These are phyloP conservation scores for Eruca vesicaria DNA, from an alignment of 441 rosid species.

Conservation along the genomic window DNA sequence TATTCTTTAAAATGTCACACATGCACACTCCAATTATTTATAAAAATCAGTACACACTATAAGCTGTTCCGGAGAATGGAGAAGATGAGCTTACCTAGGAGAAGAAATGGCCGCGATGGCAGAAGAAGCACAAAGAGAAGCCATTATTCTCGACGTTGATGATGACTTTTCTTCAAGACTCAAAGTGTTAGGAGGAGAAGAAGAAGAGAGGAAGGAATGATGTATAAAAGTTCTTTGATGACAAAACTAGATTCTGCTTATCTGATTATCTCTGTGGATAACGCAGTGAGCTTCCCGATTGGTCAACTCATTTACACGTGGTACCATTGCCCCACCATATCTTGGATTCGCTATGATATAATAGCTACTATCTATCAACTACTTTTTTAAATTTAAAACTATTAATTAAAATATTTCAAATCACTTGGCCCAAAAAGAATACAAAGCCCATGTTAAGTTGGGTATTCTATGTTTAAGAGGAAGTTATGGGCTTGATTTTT, in stretches of 20 bases:
- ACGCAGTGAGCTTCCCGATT: constrained; percentile 29
- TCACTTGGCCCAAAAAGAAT: neutral
- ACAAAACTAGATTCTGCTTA: constrained; percentile 26
- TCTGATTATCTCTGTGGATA: constrained; percentile 27
- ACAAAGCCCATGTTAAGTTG: neutral
- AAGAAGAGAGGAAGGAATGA: constrained; percentile 17
- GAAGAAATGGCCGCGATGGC: constrained; percentile 77
- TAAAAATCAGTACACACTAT: neutral
- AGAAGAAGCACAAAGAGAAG: constrained; percentile 86
- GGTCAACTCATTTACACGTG: constrained; percentile 27
- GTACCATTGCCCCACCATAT: constrained; percentile 22
- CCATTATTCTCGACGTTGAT: constrained; percentile 45
- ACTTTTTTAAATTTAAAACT: neutral
- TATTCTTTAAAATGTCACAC: neutral
- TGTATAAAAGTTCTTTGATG: constrained; percentile 12
- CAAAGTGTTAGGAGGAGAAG: constrained; percentile 20
- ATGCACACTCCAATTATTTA: neutral
- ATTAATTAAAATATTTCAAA: neutral
- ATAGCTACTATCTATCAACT: neutral
- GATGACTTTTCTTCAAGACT: constrained; percentile 34
- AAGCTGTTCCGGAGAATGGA: neutral
- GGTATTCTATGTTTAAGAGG: too few relatives aligned
- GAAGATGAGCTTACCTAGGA: constrained; percentile 56
- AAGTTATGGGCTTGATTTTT: too few relatives aligned
- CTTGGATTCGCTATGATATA: constrained; percentile 10